phyloP scores from a whole-genome alignment of 805 yeast species.

The Saturnispora dispora region DNA sequence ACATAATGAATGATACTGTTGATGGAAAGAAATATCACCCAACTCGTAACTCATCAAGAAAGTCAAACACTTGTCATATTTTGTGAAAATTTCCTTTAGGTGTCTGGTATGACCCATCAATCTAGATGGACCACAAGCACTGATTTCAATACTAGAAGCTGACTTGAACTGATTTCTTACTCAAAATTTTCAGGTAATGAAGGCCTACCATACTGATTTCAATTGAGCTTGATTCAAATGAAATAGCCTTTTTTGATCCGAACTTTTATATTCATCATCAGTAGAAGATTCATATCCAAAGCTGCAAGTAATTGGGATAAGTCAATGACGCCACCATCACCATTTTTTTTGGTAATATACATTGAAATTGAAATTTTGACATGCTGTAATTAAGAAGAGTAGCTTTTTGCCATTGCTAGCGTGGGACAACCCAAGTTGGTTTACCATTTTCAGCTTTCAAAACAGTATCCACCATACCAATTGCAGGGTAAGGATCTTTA shows the following conservation, averaged over 20 bases:
- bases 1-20: too few relatives aligned
- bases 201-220: slow-evolving; percentile 29
- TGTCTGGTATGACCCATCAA: slow-evolving; percentile 44
- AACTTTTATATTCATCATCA: background rate
- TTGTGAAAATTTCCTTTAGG: slow-evolving; percentile 34
- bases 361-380: background rate
- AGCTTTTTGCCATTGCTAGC: slow-evolving; percentile 30
- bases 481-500: slow-evolving; percentile 62
- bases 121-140: slow-evolving; percentile 38
- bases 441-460: slow-evolving; percentile 26
- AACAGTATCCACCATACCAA: slow-evolving; percentile 40
- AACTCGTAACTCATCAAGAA: slow-evolving; percentile 62
- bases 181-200: slow-evolving; percentile 25
- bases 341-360: background rate
- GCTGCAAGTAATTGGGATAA: background rate
- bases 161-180: slow-evolving; percentile 26
- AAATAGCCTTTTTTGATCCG: background rate
- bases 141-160: slow-evolving; percentile 33
- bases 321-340: background rate
- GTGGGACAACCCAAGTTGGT: slow-evolving; percentile 56
- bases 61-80: slow-evolving; percentile 44
- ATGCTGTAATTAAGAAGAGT: background rate
- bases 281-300: background rate
- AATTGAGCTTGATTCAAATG: slow-evolving; percentile 8
- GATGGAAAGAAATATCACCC: slow-evolving; percentile 35